Evolutionary conservation across 1,139 yeast species (phyloP).

Genomic region (Tardiomyces digboiensis): DNA sequence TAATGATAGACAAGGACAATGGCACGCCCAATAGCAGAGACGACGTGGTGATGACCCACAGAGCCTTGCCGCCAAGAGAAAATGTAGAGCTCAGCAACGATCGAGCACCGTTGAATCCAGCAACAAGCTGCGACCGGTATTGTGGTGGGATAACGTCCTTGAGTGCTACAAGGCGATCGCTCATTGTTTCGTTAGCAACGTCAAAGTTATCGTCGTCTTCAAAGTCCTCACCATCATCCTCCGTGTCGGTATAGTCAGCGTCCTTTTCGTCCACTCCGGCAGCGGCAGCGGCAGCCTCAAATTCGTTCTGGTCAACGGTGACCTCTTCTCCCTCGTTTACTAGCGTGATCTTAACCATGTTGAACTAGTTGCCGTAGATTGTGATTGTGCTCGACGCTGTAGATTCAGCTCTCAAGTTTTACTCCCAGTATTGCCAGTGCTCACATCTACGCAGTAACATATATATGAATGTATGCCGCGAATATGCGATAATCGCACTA

Average conservation of each 20-base stretch:
- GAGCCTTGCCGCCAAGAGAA: conserved; percentile 55
- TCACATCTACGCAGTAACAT: neutral
- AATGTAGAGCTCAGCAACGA: conserved; percentile 29
- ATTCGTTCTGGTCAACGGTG: conserved; percentile 33
- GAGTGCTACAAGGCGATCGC: conserved; percentile 83
- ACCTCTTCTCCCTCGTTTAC: conserved; percentile 35
- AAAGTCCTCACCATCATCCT: conserved; percentile 34
- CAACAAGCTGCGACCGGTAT: conserved; percentile 49
- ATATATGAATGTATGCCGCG: too few relatives aligned
- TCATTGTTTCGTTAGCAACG: conserved; percentile 69
- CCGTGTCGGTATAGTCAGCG: conserved; percentile 24
- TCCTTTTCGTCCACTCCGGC: conserved; percentile 18
- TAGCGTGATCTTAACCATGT: conserved; percentile 69
- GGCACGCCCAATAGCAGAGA: conserved; percentile 89
- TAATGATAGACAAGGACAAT: conserved; percentile 74
- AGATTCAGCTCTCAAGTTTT: neutral
- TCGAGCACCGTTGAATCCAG: conserved; percentile 29
- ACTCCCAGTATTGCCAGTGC: neutral
- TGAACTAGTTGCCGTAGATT: conserved; percentile 6
- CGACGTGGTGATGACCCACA: conserved; percentile 84
- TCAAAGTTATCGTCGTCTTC: conserved; percentile 68
- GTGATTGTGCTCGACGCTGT: neutral
- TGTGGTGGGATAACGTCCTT: conserved; percentile 88
- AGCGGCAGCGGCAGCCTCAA: conserved; percentile 24
- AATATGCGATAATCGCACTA: too few relatives aligned